A percentile compares a stretch with the other conserved stretches of the same genome.
phyloP scores from a whole-genome alignment of 177 flowering plant species.

The Vitis hybrid region DNA sequence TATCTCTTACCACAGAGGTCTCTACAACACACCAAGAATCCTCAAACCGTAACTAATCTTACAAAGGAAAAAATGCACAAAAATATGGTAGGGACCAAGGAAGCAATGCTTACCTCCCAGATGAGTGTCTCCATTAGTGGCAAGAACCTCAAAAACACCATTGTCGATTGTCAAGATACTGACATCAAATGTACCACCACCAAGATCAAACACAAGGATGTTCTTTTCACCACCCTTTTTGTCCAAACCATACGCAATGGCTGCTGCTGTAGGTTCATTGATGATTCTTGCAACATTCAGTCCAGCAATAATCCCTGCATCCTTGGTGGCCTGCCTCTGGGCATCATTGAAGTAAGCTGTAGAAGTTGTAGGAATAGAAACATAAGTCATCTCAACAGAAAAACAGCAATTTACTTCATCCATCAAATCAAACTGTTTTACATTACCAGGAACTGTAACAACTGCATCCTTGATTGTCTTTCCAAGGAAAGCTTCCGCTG shows the following conservation, averaged over 20 bases:
- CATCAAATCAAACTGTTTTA: background rate
- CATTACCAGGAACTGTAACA: constrained; percentile 6
- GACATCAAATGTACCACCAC: constrained; percentile 6
- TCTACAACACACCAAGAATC: too few species aligned
- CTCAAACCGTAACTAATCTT: background rate
- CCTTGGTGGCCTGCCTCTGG: constrained; percentile 8
- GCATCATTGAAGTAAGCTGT: constrained; percentile 9
- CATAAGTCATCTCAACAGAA: background rate
- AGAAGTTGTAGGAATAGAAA: background rate
- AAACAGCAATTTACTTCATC: background rate
- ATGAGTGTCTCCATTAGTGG: constrained; percentile 7
- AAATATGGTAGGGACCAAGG: background rate
- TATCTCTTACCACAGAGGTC: too few species aligned
- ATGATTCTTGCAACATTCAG: constrained; percentile 4
- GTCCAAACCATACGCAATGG: constrained; percentile 5
- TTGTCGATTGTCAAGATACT: constrained; percentile 5
- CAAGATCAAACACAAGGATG: constrained; percentile 7
- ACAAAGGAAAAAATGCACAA: background rate
- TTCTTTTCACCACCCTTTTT: constrained; percentile 3
- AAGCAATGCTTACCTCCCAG: background rate
- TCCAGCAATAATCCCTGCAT: constrained; percentile 5
- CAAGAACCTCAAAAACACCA: constrained; percentile 7
- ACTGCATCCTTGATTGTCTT: constrained; percentile 5
- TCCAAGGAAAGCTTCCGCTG: constrained; percentile 6
- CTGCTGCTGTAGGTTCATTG: constrained; percentile 2